Evolutionary conservation across 2,329 filamentous ascomycete genomes (phyloP), one percentile per base, ranked within the genome.

Genomic region (Penicillium sp.): DNA sequence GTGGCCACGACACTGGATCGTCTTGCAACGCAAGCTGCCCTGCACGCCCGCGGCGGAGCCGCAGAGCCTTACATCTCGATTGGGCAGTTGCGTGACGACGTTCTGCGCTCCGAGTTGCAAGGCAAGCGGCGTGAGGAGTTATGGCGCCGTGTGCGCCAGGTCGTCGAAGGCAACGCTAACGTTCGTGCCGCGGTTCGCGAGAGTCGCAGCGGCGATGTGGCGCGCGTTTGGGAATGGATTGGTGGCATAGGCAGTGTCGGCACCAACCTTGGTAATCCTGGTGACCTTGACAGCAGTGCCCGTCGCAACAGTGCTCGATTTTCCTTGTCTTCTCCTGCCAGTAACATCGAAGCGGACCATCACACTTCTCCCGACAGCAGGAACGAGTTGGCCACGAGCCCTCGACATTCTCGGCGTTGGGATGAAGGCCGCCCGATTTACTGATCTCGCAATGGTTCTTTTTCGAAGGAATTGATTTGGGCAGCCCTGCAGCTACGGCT

Each of bases 101-200:
- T 98, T 2, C 72, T 98, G 26, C 75, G 90, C 13, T 78, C 83
- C 17, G 81, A 94, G 44, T 86, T 95, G 61, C 82, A 77, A 3
- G 74, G 89, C 13, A 73, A 74, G 6, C 78, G 88, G 52, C 76
- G 92, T 25, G 84, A 92, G 57, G 77, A 79, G 39, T 71, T 98
- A 34, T 98, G 93, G 92, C 75, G 80, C 47, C 79, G 79, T 33
- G 92, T 98, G 13, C 77, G 80, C 50, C 77, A 73, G 35, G 83
- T 96, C 35, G 89, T 98, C 1, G 92, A 98, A 65, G 81, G 82
- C 63, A 98, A 98, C 62, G 84, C 85, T 43, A 98, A 98, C 57
- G 84, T 98, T 11, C 77, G 92, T 28, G 85, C 66, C 65, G 89
- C 75, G 68, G 88, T 70, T 69, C 84, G 75, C 65, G 77, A 79